Evolutionary conservation across 306 rosid species (phyloP).

Genomic region (Urtica urens): DNA sequence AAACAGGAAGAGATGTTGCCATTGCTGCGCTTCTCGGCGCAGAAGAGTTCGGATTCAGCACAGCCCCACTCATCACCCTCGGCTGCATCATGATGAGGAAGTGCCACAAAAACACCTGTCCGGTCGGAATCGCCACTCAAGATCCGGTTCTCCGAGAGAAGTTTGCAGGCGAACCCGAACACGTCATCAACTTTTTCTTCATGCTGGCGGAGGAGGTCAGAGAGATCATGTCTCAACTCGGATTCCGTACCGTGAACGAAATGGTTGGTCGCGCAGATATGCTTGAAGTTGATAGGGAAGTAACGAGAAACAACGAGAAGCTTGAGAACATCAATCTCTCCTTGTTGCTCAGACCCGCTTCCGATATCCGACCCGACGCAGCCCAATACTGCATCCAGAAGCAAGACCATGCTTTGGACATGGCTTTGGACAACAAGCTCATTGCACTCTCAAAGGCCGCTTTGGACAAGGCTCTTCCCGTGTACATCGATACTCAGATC

Average conservation of each 20-base stretch:
- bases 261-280: slow-evolving; percentile 96
- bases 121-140: slow-evolving; percentile 97
- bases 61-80: slow-evolving; percentile 94
- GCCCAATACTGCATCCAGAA: slow-evolving; percentile 89
- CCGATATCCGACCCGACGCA: slow-evolving; percentile 87
- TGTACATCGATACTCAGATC: slow-evolving; percentile 71
- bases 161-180: slow-evolving; percentile 99
- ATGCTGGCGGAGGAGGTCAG: slow-evolving; percentile 96
- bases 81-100: slow-evolving; percentile 99
- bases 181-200: slow-evolving; percentile 90
- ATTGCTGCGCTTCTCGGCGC: slow-evolving; percentile 98
- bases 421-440: slow-evolving; percentile 83
- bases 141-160: slow-evolving; percentile 97
- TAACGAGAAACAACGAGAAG: slow-evolving; percentile 61
- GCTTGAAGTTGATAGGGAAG: slow-evolving; percentile 91
- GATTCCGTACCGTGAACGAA: slow-evolving; percentile 66
- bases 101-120: slow-evolving; percentile 98
- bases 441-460: slow-evolving; percentile 62
- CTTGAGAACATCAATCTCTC: slow-evolving; percentile 85
- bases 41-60: slow-evolving; percentile 97
- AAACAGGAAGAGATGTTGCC: slow-evolving; percentile 98
- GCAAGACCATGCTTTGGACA: slow-evolving; percentile 88
- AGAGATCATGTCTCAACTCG: slow-evolving; percentile 87
- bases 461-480: slow-evolving; percentile 76
- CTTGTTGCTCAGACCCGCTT: slow-evolving; percentile 79